Evolutionary conservation across 1,284 basidiomycete genomes (phyloP).

Genomic region (Malassezia restricta): DNA sequence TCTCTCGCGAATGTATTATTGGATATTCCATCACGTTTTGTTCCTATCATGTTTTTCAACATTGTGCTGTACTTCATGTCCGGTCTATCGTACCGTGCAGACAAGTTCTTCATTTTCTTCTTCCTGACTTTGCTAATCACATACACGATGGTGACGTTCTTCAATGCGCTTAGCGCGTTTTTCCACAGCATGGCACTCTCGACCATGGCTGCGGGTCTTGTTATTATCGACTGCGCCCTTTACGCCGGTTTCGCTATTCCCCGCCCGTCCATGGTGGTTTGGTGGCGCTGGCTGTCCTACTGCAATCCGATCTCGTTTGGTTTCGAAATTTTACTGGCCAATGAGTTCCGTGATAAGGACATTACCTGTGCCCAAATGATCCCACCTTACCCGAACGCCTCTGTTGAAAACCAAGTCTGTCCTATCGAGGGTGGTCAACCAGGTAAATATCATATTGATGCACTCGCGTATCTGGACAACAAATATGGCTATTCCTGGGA

Average conservation of each 20-base stretch:
- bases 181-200: slow-evolving; percentile 23
- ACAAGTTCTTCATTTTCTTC: slow-evolving; percentile 33
- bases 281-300: slow-evolving; percentile 40
- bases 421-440: slow-evolving; percentile 23
- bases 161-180: slow-evolving; percentile 24
- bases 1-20: slow-evolving; percentile 26
- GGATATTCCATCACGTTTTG: slow-evolving; percentile 30
- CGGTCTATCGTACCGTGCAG: slow-evolving; percentile 20
- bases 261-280: slow-evolving; percentile 30
- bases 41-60: slow-evolving; percentile 21
- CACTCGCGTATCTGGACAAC: slow-evolving; percentile 16
- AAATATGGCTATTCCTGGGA: slow-evolving; percentile 24
- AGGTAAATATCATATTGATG: slow-evolving; percentile 20
- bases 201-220: slow-evolving; percentile 29
- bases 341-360: slow-evolving; percentile 29
- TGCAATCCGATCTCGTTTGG: slow-evolving; percentile 33
- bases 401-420: slow-evolving; percentile 25
- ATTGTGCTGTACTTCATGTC: slow-evolving; percentile 39
- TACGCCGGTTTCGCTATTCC: slow-evolving; percentile 39
- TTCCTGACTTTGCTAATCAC: slow-evolving; percentile 19
- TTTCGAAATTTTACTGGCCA: slow-evolving; percentile 33
- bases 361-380: slow-evolving; percentile 21
- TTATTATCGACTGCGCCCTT: slow-evolving; percentile 25
- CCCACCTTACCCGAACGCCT: slow-evolving; percentile 20
- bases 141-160: slow-evolving; percentile 33